A percentile compares a stretch with the other conserved stretches of the same genome.
phyloP scores from a whole-genome alignment of 2,329 filamentous ascomycete species.

The Nigrospora osmanthi region DNA sequence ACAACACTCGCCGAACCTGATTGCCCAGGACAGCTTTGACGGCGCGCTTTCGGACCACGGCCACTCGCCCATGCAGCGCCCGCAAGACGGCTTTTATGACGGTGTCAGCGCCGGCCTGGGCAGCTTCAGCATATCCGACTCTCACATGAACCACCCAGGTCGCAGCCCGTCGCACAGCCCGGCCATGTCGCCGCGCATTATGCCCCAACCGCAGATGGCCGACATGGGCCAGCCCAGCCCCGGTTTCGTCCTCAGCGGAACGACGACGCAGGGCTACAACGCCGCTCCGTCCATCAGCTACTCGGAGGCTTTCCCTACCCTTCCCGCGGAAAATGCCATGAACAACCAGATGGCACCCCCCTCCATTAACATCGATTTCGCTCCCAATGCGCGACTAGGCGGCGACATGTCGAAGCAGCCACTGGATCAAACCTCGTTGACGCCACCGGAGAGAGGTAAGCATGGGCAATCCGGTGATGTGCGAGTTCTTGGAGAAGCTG shows the following conservation, averaged over 20 bases:
- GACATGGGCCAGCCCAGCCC: conserved; percentile 41
- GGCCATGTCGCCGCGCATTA: conserved; percentile 56
- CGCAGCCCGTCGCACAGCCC: conserved; percentile 74
- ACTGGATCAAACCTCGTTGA: conserved; percentile 72
- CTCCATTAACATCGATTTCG: conserved; percentile 90
- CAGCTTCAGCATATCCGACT: conserved; percentile 72
- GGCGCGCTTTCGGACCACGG: conserved; percentile 46
- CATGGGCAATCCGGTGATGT: too few species aligned
- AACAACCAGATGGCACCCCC: conserved; percentile 70
- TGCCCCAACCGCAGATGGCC: conserved; percentile 47
- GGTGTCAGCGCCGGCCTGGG: conserved; percentile 66
- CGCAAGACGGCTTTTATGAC: conserved; percentile 69
- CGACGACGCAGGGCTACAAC: conserved; percentile 29
- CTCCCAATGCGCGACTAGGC: conserved; percentile 61
- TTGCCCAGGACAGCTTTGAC: conserved; percentile 73
- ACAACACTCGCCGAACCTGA: conserved; percentile 74
- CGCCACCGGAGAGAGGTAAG: conserved; percentile 66
- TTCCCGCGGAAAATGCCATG: conserved; percentile 42
- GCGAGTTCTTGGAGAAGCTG: conserved; percentile 5
- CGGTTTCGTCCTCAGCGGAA: conserved; percentile 33
- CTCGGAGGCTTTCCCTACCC: conserved; percentile 45
- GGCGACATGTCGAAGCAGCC: conserved; percentile 57
- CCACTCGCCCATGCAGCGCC: conserved; percentile 72
- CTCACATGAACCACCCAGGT: conserved; percentile 60
- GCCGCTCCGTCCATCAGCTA: conserved; percentile 34